Conservation (phyloP, 164 flowering plant species). For the Umbellularia californica region DNA sequence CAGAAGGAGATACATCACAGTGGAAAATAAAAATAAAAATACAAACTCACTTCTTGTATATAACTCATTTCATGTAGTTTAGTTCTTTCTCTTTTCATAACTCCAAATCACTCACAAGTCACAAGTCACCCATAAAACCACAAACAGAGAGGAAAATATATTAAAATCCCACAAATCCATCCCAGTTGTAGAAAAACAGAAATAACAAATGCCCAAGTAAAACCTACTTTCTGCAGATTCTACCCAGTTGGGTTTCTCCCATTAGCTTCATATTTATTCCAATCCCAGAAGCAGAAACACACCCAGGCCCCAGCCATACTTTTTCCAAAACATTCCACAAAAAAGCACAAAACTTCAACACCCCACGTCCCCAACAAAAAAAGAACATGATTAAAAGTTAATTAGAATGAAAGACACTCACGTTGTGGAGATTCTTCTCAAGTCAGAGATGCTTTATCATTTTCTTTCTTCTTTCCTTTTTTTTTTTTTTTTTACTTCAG, state of each 20-base stretch:
- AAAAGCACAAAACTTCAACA: not conserved
- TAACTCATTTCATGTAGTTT: not conserved
- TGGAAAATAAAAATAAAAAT: not conserved
- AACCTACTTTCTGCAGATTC: not conserved
- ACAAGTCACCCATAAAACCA: not conserved
- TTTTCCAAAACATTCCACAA: not conserved
- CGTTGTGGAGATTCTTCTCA: not conserved
- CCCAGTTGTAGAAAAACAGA: not conserved
- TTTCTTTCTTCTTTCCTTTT: not conserved
- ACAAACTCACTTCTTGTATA: not conserved
- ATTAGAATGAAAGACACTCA: not conserved
- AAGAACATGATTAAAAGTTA: not conserved
- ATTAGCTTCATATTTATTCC: not conserved
- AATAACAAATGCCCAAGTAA: not conserved
- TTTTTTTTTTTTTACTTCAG: not conserved
- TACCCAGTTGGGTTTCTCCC: not conserved
- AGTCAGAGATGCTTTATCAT: not conserved
- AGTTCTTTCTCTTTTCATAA: not conserved
- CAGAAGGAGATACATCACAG: not conserved
- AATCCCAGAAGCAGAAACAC: not conserved
- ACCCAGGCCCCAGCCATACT: conserved; percentile 1
- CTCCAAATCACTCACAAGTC: not conserved
- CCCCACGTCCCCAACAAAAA: not conserved
- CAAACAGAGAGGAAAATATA: not conserved
- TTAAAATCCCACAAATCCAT: not conserved